A percentile compares a stretch with the other conserved stretches of the same genome.
phyloP scores from a whole-genome alignment of 306 rosid species.

The Begonia loranthoides region DNA sequence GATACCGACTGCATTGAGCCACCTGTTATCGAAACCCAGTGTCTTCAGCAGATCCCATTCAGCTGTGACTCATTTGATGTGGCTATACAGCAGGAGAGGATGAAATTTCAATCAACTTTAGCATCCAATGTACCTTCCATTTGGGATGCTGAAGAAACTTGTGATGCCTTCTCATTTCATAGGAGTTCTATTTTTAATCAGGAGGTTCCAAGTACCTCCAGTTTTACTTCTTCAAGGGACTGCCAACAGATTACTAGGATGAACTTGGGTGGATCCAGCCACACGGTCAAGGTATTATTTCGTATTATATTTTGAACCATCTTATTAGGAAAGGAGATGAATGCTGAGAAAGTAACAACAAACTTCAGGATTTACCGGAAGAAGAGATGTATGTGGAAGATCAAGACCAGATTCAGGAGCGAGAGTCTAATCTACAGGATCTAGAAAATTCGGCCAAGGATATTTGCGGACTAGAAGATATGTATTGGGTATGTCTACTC shows the following conservation, averaged over 20 bases:
- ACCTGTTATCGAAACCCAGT: slow-evolving; percentile 33
- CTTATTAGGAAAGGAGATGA: not conserved
- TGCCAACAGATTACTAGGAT: slow-evolving; percentile 28
- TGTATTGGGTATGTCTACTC: slow-evolving; percentile 66
- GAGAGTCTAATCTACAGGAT: slow-evolving; percentile 31
- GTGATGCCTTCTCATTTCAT: slow-evolving; percentile 77
- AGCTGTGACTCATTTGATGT: slow-evolving; percentile 97
- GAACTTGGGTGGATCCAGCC: slow-evolving; percentile 21
- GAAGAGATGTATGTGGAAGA: slow-evolving; percentile 35
- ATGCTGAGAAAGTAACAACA: slow-evolving; percentile 18
- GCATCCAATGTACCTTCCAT: slow-evolving; percentile 63
- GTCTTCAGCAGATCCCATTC: slow-evolving; percentile 68
- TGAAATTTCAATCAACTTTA: slow-evolving; percentile 36
- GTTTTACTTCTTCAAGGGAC: slow-evolving; percentile 21
- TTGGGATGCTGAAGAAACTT: slow-evolving; percentile 95
- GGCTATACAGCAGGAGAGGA: slow-evolving; percentile 73
- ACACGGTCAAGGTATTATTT: slow-evolving; percentile 47
- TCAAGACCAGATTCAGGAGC: slow-evolving; percentile 39
- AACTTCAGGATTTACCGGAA: slow-evolving; percentile 37
- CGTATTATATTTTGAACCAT: not conserved
- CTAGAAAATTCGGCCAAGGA: slow-evolving; percentile 39
- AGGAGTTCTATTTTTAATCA: slow-evolving; percentile 26
- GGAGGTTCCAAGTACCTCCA: slow-evolving; percentile 28
- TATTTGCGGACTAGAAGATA: slow-evolving; percentile 41
- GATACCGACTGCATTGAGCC: slow-evolving; percentile 33